These are phyloP conservation scores for Fraxinus excelsior DNA, from an alignment of 257 asterid genomes.

Conservation along the genomic window DNA sequence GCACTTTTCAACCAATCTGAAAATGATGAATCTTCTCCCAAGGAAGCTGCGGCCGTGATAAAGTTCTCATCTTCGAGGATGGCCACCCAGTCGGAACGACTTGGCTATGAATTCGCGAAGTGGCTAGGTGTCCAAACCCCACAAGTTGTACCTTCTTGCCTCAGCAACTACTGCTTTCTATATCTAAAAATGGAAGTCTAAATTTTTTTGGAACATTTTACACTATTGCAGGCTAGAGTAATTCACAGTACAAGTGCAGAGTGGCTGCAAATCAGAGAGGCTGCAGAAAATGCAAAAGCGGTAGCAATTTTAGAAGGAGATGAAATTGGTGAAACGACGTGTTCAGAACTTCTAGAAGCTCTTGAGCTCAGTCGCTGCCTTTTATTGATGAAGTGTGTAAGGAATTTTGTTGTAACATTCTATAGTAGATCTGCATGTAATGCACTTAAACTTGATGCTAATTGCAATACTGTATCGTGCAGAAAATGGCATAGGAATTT, in stretches of 20 bases:
- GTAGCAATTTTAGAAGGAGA: slow-evolving; percentile 73
- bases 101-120: slow-evolving; percentile 97
- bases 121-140: slow-evolving; percentile 99
- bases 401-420: slow-evolving; percentile 19
- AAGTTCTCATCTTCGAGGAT: slow-evolving; percentile 96
- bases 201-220: not conserved
- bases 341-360: slow-evolving; percentile 98
- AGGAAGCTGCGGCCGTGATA: slow-evolving; percentile 96
- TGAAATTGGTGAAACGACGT: slow-evolving; percentile 88
- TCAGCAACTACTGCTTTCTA: slow-evolving; percentile 27
- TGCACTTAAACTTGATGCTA: slow-evolving; percentile 19
- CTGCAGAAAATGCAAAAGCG: slow-evolving; percentile 87
- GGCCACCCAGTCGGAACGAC: slow-evolving; percentile 99
- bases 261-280: slow-evolving; percentile 91
- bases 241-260: slow-evolving; percentile 86
- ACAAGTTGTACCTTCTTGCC: slow-evolving; percentile 74
- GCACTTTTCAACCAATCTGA: slow-evolving; percentile 83
- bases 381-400: slow-evolving; percentile 77
- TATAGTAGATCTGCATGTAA: slow-evolving; percentile 22
- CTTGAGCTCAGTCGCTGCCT: slow-evolving; percentile 99
- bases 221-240: slow-evolving; percentile 73
- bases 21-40: slow-evolving; percentile 63
- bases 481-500: slow-evolving; percentile 11
- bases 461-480: slow-evolving; percentile 13
- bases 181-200: slow-evolving; percentile 24